These are phyloP conservation scores for Cudoniella acicularis DNA, from an alignment of 495 filamentous ascomycete species.

Conservation along the genomic window DNA sequence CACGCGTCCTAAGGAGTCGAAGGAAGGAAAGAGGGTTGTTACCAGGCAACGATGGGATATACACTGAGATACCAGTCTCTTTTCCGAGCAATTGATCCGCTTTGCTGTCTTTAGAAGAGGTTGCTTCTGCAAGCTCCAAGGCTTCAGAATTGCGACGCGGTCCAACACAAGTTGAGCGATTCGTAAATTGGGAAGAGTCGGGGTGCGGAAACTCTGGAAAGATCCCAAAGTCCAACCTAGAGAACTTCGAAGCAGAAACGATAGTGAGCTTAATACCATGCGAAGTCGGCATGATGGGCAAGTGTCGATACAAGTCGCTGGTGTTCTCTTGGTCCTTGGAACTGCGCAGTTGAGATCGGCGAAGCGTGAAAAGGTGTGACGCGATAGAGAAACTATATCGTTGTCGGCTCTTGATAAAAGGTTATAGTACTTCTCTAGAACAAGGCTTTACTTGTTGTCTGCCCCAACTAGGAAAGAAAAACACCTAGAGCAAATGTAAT, in stretches of 20 bases:
- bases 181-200: slow-evolving; percentile 34
- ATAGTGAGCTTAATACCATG: slow-evolving; percentile 43
- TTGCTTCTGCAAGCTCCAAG: neutral
- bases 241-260: slow-evolving; percentile 18
- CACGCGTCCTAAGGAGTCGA: neutral
- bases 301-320: too few species aligned
- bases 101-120: slow-evolving; percentile 14
- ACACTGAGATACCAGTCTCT: slow-evolving; percentile 36
- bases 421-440: too few species aligned
- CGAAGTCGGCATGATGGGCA: slow-evolving; percentile 39
- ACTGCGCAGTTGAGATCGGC: too few species aligned
- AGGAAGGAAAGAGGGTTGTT: slow-evolving; percentile 8
- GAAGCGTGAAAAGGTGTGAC: too few species aligned
- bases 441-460: too few species aligned
- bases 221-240: slow-evolving; percentile 7
- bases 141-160: neutral
- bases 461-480: too few species aligned
- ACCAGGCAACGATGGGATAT: slow-evolving; percentile 47
- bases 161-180: neutral
- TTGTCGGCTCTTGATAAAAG: too few species aligned
- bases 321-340: too few species aligned
- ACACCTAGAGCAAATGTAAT: too few species aligned
- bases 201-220: slow-evolving; percentile 48
- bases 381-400: too few species aligned
- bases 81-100: slow-evolving; percentile 17